Base-by-base conservation (phyloP, 176 grass and related monocot species). In the Areca catechu region DNA sequence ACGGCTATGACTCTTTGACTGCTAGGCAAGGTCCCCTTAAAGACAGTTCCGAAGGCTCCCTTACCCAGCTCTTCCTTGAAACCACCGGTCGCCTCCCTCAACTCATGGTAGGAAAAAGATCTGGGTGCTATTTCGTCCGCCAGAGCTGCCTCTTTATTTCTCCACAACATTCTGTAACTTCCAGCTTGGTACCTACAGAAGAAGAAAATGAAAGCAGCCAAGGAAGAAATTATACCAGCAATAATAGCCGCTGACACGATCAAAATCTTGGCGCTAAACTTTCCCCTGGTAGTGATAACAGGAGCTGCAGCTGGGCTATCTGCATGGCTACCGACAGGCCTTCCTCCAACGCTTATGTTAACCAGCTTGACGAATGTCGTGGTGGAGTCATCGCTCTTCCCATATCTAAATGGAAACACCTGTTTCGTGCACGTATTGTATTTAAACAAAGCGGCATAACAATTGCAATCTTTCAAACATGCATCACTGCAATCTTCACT, bases 321-420 rank as follows among this genome's bases (percentile, higher is more conserved):
- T 43, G 9, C 7, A 12, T 1, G 9, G 34, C 34, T 43, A 12
- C 7, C 2, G 12, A 1, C 34, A 0, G 0, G 34, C 2, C 7
- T 14, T 43, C 10, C 9, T 14, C 10, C 10, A 2, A 10, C 34
- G 1, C 34, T 43, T 1, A 14, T 14, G 6, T 51, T 57, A 53
- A 63, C 73, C 3, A 70, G 57, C 71, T 80, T 80, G 47, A 80
- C 66, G 57, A 75, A 75, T 53, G 63, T 18, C 4, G 71, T 75
- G 15, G 4, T 58, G 22, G 68, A 70, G 78, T 53, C 60, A 48
- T n/a, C 37, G 2, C 7, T 48, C 48, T 1, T 69, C 16, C 71
- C 78, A 17, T 75, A 80, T 15, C 65, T 80, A 58, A 75, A 57
- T 12, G 78, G 71, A 80, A 80, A 43, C 58, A 28, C 69, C 48